phyloP scores from a whole-genome alignment of 768 basidiomycete species.

The Floccularia luteovirens region DNA sequence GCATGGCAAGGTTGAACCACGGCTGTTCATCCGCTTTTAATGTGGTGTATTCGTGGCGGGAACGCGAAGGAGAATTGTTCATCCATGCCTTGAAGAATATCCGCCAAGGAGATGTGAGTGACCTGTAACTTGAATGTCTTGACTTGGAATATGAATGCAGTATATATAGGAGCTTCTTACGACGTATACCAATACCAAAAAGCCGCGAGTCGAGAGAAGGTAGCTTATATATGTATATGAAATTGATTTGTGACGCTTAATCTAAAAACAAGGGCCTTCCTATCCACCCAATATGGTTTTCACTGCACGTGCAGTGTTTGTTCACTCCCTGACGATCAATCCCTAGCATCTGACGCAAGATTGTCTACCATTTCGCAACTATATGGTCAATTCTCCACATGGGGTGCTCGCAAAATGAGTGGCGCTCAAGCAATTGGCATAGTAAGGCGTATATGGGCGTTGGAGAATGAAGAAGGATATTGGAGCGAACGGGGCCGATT shows the following conservation, averaged over 20 bases:
- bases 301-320: conserved; percentile 52
- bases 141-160: conserved; percentile 1
- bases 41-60: conserved; percentile 54
- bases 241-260: background rate
- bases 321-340: conserved; percentile 39
- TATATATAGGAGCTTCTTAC: conserved; percentile 49
- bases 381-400: conserved; percentile 37
- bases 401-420: conserved; percentile 36
- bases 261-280: conserved; percentile 29
- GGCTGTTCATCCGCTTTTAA: conserved; percentile 65
- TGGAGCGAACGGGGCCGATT: conserved; percentile 58
- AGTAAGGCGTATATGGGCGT: conserved; percentile 44
- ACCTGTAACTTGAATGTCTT: conserved; percentile 1
- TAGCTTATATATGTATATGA: conserved; percentile 9
- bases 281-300: conserved; percentile 48
- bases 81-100: conserved; percentile 55
- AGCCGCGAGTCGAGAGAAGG: conserved; percentile 46
- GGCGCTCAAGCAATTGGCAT: conserved; percentile 42
- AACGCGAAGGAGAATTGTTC: conserved; percentile 36
- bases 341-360: conserved; percentile 43
- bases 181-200: conserved; percentile 52
- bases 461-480: conserved; percentile 58
- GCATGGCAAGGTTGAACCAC: conserved; percentile 60
- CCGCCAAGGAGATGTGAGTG: conserved; percentile 38
- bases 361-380: conserved; percentile 36